phyloP scores from a whole-genome alignment of 345 rosid species.

The Barbarea vulgaris region DNA sequence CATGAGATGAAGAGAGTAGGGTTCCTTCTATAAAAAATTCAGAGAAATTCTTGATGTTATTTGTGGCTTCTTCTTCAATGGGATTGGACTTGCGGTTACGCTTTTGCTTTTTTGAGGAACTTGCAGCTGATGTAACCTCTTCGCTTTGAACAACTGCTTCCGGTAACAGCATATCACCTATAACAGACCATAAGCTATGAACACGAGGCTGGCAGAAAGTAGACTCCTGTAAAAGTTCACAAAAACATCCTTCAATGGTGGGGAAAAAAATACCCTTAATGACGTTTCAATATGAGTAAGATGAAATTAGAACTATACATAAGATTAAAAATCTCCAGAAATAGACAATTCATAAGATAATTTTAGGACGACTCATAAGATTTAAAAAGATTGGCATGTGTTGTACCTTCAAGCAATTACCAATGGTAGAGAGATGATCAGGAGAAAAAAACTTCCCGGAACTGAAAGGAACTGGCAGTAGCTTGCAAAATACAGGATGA shows the following conservation, averaged over 20 bases:
- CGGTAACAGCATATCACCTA: conserved; percentile 77
- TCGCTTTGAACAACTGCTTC: conserved; percentile 65
- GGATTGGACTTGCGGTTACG: conserved; percentile 71
- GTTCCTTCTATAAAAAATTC: conserved; percentile 73
- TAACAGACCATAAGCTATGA: conserved; percentile 82
- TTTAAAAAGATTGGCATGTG: conserved; percentile 18
- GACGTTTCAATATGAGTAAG: not conserved
- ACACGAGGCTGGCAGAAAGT: conserved; percentile 96
- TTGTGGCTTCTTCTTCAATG: conserved; percentile 73
- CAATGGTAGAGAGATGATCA: conserved; percentile 65
- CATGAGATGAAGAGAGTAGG: conserved; percentile 87
- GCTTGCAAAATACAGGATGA: conserved; percentile 51
- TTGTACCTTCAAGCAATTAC: conserved; percentile 80
- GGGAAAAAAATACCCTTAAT: not conserved
- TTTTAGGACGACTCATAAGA: not conserved
- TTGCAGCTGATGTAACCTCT: conserved; percentile 61
- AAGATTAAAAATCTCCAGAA: not conserved
- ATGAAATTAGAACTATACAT: too few species aligned
- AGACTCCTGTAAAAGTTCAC: conserved; percentile 74
- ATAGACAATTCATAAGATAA: not conserved
- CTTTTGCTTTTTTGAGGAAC: conserved; percentile 78
- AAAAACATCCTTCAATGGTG: conserved; percentile 12
- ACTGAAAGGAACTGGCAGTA: conserved; percentile 81
- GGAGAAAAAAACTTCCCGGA: conserved; percentile 68
- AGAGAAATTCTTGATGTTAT: conserved; percentile 58